Conservation (phyloP, 2,329 filamentous ascomycete genomes). For the Neurospora sp. region DNA sequence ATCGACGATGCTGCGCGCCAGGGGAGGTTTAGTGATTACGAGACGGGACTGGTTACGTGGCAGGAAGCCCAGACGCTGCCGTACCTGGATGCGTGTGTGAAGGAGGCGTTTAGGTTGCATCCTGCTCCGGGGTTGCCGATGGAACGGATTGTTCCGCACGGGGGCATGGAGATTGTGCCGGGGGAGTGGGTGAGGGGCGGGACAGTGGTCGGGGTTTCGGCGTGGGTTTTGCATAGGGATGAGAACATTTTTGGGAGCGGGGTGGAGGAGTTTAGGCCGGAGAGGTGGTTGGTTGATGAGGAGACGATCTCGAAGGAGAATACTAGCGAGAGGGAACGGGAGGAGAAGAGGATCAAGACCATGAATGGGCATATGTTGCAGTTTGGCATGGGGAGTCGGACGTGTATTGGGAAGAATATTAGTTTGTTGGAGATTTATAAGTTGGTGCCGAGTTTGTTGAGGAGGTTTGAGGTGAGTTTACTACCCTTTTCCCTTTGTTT, state of each 20-base stretch:
- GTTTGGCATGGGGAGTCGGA: conserved; percentile 62
- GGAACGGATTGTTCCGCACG: conserved; percentile 61
- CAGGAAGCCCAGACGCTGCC: conserved; percentile 58
- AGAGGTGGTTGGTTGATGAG: conserved; percentile 50
- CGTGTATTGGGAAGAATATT: conserved; percentile 62
- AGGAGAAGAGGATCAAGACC: conserved; percentile 47
- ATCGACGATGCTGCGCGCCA: conserved; percentile 47
- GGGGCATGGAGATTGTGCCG: conserved; percentile 51
- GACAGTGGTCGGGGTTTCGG: conserved; percentile 64
- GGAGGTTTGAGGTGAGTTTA: conserved; percentile 49
- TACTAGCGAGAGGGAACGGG: conserved; percentile 19
- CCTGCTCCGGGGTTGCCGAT: conserved; percentile 64
- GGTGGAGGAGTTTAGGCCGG: conserved; percentile 56
- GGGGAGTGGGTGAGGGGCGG: conserved; percentile 56
- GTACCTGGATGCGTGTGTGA: conserved; percentile 69
- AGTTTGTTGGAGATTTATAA: conserved; percentile 55
- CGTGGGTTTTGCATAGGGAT: conserved; percentile 65
- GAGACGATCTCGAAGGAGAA: not conserved
- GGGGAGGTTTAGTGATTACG: conserved; percentile 40
- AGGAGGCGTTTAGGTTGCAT: conserved; percentile 69
- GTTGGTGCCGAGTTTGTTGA: conserved; percentile 49
- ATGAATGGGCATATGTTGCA: conserved; percentile 66
- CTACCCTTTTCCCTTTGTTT: not conserved
- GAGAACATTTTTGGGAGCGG: conserved; percentile 60
- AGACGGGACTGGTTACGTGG: conserved; percentile 58